Evolutionary conservation across 2,329 filamentous ascomycete species (phyloP), one percentile per base, ranked within the genome.

Genomic region (Scytalidium lignicola): DNA sequence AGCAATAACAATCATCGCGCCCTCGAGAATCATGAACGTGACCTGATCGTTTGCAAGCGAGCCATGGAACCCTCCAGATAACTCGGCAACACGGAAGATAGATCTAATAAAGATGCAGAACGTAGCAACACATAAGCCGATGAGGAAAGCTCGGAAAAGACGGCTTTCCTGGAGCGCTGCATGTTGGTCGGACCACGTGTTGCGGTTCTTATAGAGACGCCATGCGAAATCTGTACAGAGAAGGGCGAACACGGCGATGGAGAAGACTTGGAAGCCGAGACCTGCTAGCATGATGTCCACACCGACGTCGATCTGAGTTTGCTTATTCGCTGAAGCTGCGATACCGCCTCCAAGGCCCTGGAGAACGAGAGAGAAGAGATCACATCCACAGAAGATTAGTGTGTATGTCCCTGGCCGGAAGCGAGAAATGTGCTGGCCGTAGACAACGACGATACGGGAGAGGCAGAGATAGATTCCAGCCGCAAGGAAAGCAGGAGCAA

Each of bases 401-500:
- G 79, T 80, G 61, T 81, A 82, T 46, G 72, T 67, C 5, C 66
- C 63, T 6, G 75, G 72, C 39, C 67, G 69, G 47, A 78, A 65
- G 21, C 69, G 67, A 19, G 74, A 76, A 52, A 73, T 65, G 44
- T 73, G 62, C 2, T 67, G 62, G 5, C 80, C 80, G 47, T 81
- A 78, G 44, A 71, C 70, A n/a, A 77, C 61, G 48, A 82, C 74
- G 53, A 82, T 71, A 46, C 80, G 75, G 32, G 79, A 78, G 3
- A 68, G 68, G 49, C 82, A 58, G 54, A 85, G 74, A 68, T 85
- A 85, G 64, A 85, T 76, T 62, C 73, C 75, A 55, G 80, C 78
- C 65, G 79, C 81, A 65, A 83, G 70, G 51, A 85, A 72, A 23
- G 80, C 59, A 2, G 60, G 61, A 6, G 59, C 59, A 19, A 62